Conservation (phyloP, 2,329 filamentous ascomycete genomes). For the Colletotrichum spinosum region DNA sequence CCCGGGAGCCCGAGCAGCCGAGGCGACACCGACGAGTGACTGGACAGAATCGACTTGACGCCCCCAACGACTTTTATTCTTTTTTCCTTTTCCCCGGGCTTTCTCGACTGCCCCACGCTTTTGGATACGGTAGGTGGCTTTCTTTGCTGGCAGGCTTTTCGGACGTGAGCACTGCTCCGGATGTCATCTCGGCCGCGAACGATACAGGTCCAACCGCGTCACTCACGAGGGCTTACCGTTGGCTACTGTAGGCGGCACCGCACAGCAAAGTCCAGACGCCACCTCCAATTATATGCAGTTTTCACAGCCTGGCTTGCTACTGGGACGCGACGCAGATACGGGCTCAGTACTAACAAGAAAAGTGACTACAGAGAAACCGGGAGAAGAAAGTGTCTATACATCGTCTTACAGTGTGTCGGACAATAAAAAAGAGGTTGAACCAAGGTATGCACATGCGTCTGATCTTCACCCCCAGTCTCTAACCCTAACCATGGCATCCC, state of each 20-base stretch:
- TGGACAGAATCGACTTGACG: not conserved
- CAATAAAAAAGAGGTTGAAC: not conserved
- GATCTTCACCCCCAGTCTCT: conserved; percentile 4
- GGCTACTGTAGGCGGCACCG: conserved; percentile 8
- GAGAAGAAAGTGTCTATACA: no score
- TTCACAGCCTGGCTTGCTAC: no score
- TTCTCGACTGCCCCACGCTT: no score
- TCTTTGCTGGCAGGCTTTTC: not conserved
- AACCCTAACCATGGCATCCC: not conserved
- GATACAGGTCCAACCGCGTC: conserved; percentile 19
- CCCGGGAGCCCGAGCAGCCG: conserved; percentile 33
- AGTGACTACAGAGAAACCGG: no score
- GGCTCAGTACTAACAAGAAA: no score
- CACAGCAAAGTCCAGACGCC: no score
- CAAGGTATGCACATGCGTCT: conserved; percentile 5
- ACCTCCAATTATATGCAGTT: no score
- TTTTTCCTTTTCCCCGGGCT: not conserved
- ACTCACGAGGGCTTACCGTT: conserved; percentile 11
- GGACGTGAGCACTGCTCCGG: conserved; percentile 21
- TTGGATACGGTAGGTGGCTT: not conserved
- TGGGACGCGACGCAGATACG: no score
- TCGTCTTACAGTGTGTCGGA: no score
- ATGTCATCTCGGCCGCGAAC: conserved; percentile 31
- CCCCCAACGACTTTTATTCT: conserved; percentile 9
- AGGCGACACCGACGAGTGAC: conserved; percentile 27